Percentiles rank a stretch among this genome's conserved stretches.
phyloP scores from a whole-genome alignment of 2,329 filamentous ascomycete genomes.

The Trichoderma aggressivum region DNA sequence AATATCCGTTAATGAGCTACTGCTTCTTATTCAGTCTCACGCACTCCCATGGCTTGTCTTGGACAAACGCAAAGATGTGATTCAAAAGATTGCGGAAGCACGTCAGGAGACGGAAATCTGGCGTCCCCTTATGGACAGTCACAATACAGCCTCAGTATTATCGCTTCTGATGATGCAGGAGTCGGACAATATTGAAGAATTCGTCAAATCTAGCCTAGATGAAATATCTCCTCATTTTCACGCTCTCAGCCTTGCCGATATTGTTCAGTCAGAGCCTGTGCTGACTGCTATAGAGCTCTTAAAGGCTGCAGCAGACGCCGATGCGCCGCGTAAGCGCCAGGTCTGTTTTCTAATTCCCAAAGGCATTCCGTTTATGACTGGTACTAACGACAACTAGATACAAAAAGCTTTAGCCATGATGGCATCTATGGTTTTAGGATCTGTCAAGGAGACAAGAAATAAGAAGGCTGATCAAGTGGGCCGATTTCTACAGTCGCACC shows the following conservation, averaged over 20 bases:
- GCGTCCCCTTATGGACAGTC: conserved; percentile 51
- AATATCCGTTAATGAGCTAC: conserved; percentile 69
- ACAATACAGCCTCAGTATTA: conserved; percentile 57
- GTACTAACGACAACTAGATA: conserved; percentile 40
- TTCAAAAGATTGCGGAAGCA: conserved; percentile 76
- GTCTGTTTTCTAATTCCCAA: conserved; percentile 45
- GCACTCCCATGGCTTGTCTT: conserved; percentile 85
- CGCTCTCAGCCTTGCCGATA: conserved; percentile 59
- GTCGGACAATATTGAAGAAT: conserved; percentile 55
- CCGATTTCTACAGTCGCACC: conserved; percentile 75
- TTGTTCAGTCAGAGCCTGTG: conserved; percentile 73
- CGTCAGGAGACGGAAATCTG: conserved; percentile 65
- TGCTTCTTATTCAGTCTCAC: conserved; percentile 72
- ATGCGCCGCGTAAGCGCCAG: conserved; percentile 51
- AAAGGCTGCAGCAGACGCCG: conserved; percentile 70
- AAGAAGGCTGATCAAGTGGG: conserved; percentile 59
- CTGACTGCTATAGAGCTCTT: conserved; percentile 76
- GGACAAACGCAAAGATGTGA: conserved; percentile 70
- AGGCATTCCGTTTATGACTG: no score
- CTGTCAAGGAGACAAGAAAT: conserved; percentile 41
- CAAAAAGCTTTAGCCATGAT: conserved; percentile 47
- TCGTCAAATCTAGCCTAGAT: conserved; percentile 65
- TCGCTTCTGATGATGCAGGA: conserved; percentile 59
- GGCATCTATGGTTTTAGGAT: conserved; percentile 39
- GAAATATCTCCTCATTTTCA: conserved; percentile 69